Percentiles rank a stretch among this genome's conserved stretches.
Evolutionary conservation across 768 basidiomycete genomes (phyloP).

Genomic region (Dentipellis fragilis): DNA sequence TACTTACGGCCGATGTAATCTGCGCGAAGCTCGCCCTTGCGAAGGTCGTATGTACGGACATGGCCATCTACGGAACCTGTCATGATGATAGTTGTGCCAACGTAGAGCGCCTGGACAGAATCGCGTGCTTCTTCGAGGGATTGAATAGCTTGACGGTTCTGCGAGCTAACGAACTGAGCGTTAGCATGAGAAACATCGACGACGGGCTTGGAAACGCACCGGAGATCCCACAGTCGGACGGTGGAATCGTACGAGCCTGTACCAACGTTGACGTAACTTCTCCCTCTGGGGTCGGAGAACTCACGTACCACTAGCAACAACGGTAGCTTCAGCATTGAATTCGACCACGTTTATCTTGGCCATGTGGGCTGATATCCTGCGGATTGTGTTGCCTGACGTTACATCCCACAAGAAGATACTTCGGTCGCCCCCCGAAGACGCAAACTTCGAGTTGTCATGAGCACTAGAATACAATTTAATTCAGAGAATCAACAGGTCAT

Average conservation of each 20-base stretch:
- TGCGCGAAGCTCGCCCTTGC: constrained; percentile 81
- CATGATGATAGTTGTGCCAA: constrained; percentile 56
- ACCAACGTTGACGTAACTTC: constrained; percentile 1
- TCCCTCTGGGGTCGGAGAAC: constrained; percentile 1
- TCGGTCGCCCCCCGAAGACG: constrained; percentile 88
- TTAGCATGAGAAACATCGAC: background rate
- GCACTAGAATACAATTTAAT: constrained; percentile 36
- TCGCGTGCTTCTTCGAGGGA: constrained; percentile 82
- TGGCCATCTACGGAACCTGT: constrained; percentile 88
- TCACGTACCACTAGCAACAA: constrained; percentile 74
- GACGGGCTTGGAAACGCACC: constrained; percentile 32
- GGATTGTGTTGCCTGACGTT: constrained; percentile 69
- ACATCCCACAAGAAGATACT: constrained; percentile 96
- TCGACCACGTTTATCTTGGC: constrained; percentile 86
- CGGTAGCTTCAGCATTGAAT: constrained; percentile 80
- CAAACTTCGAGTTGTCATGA: constrained; percentile 91
- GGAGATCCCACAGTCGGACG: constrained; percentile 85
- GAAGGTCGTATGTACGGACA: constrained; percentile 88
- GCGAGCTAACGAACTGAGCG: constrained; percentile 37
- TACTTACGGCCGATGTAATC: constrained; percentile 86
- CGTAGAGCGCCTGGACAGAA: constrained; percentile 69
- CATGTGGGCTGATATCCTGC: constrained; percentile 82
- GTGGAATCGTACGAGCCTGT: constrained; percentile 89
- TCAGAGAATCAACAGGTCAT: no score
- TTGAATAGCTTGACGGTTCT: constrained; percentile 81